phyloP scores from a whole-genome alignment of 2,329 filamentous ascomycete species.

The Akanthomyces muscarius region DNA sequence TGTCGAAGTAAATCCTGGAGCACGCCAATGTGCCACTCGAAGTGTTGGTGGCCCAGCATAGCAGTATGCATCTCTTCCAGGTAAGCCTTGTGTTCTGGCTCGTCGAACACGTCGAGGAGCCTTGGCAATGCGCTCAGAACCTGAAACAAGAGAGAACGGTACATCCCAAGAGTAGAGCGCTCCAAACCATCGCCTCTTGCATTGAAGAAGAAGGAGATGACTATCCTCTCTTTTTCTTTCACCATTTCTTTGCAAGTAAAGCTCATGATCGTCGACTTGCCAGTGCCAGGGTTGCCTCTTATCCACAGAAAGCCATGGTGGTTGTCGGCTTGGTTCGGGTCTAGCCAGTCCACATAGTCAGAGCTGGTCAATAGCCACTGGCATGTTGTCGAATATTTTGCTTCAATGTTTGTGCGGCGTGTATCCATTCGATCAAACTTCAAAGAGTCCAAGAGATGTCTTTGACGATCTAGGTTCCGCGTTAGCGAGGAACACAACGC shows the following conservation, averaged over 20 bases:
- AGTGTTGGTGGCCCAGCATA: not conserved
- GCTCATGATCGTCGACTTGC: constrained; percentile 46
- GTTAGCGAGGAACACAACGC: not conserved
- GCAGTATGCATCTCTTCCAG: not conserved
- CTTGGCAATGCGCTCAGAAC: constrained; percentile 33
- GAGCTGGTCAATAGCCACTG: not conserved
- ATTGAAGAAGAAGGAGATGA: constrained; percentile 48
- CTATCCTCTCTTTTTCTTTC: constrained; percentile 19
- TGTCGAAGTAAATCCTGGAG: not conserved
- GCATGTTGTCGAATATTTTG: not conserved
- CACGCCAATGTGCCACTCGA: not conserved
- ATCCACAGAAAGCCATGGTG: constrained; percentile 31
- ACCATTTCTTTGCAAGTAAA: constrained; percentile 24
- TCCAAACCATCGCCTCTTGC: constrained; percentile 41
- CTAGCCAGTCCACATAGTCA: constrained; percentile 10
- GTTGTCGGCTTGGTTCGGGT: not conserved
- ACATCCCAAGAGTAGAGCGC: constrained; percentile 44
- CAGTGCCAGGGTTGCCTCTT: constrained; percentile 40
- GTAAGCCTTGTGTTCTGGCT: not conserved
- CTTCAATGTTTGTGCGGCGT: not conserved
- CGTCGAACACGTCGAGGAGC: not conserved
- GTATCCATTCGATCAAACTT: not conserved
- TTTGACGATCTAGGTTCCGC: not conserved
- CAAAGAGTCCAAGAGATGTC: not conserved
- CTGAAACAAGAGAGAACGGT: constrained; percentile 45